Percentiles rank a stretch among this genome's conserved stretches.
Evolutionary conservation across 2,329 filamentous ascomycete species (phyloP).

Genomic region (Zasmidium citrigriseum): DNA sequence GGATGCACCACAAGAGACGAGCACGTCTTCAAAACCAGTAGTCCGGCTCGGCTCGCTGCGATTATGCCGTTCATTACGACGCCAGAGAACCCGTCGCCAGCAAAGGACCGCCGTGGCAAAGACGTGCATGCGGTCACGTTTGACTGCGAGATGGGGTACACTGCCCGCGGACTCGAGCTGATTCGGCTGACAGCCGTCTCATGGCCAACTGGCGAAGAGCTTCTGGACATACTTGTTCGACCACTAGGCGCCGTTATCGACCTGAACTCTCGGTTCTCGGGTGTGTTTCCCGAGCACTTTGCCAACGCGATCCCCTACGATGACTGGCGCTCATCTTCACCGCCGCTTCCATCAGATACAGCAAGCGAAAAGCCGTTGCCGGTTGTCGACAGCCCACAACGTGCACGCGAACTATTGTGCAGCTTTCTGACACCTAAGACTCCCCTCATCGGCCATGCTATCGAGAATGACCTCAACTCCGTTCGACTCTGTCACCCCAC

Average conservation of each 20-base stretch:
- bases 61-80: conserved; percentile 80
- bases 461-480: conserved; percentile 93
- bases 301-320: conserved; percentile 64
- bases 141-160: conserved; percentile 98
- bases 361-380: conserved; percentile 49
- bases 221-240: conserved; percentile 83
- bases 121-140: conserved; percentile 70
- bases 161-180: conserved; percentile 81
- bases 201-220: conserved; percentile 74
- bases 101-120: conserved; percentile 37
- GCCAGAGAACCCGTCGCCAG: conserved; percentile 61
- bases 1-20: conserved; percentile 72
- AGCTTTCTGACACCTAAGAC: conserved; percentile 73
- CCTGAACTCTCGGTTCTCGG: conserved; percentile 89
- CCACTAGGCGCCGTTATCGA: conserved; percentile 84
- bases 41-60: conserved; percentile 73
- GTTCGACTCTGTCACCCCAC: conserved; percentile 81
- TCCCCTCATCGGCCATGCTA: conserved; percentile 85
- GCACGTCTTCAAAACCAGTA: conserved; percentile 86
- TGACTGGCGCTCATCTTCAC: conserved; percentile 21
- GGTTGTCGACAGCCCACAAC: conserved; percentile 73
- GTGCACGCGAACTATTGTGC: conserved; percentile 77
- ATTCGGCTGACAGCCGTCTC: conserved; percentile 85
- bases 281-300: conserved; percentile 77
- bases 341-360: conserved; percentile 17